These are phyloP conservation scores for Exobasidium rhododendri DNA, from an alignment of 1,284 basidiomycete species.

Conservation along the genomic window DNA sequence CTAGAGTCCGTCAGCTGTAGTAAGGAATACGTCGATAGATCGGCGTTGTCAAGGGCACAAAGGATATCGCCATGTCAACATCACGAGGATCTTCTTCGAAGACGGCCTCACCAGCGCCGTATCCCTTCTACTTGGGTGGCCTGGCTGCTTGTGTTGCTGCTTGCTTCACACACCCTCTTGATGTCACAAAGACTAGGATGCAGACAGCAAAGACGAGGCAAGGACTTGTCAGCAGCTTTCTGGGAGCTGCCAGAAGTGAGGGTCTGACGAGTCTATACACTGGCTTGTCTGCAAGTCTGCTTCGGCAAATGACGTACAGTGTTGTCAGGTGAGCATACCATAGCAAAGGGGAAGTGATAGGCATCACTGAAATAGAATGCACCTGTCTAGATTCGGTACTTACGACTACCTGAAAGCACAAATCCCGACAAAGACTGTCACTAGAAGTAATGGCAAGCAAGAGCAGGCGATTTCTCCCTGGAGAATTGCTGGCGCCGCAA, in stretches of 20 bases:
- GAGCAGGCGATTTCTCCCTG: conserved; percentile 25
- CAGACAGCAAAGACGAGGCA: conserved; percentile 48
- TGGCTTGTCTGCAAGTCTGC: conserved; percentile 44
- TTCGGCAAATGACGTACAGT: conserved; percentile 53
- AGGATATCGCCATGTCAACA: background rate
- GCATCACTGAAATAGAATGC: background rate
- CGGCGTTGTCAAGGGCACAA: no score
- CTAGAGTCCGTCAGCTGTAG: no score
- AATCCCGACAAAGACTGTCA: conserved; percentile 16
- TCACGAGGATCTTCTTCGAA: background rate
- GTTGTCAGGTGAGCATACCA: conserved; percentile 33
- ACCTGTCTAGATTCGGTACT: conserved; percentile 46
- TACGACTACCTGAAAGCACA: conserved; percentile 47
- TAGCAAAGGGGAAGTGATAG: background rate
- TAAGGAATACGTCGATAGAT: no score
- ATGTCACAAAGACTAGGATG: conserved; percentile 55
- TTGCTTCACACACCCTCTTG: conserved; percentile 54
- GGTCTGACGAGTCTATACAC: conserved; percentile 45
- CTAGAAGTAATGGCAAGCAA: conserved; percentile 16
- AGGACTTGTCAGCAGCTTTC: conserved; percentile 31
- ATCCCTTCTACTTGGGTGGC: conserved; percentile 53
- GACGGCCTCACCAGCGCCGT: conserved; percentile 19
- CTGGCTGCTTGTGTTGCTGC: conserved; percentile 49
- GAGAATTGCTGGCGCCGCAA: conserved; percentile 40
- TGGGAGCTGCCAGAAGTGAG: conserved; percentile 32